Evolutionary conservation across 2,329 filamentous ascomycete genomes (phyloP).

Genomic region (Zymoseptoria passerinii): DNA sequence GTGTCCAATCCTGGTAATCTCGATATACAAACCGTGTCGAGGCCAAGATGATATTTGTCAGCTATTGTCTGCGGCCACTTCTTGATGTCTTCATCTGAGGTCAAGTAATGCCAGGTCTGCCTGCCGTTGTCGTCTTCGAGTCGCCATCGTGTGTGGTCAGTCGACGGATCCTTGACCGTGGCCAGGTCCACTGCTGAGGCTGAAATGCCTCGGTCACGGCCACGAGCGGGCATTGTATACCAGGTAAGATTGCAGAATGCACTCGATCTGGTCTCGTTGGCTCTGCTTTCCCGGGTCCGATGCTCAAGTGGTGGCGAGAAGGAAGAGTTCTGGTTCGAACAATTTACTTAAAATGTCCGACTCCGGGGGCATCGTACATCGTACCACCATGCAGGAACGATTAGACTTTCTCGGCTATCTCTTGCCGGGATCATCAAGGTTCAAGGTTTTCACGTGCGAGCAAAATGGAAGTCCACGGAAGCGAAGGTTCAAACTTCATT

Average conservation of each 20-base stretch:
- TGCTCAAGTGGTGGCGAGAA: background rate
- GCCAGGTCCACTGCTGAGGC: background rate
- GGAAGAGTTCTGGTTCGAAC: background rate
- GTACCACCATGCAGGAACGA: constrained; percentile 6
- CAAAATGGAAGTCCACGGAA: background rate
- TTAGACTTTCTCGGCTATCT: background rate
- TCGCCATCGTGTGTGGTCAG: constrained; percentile 77
- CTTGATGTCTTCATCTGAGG: constrained; percentile 59
- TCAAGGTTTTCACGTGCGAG: constrained; percentile 1
- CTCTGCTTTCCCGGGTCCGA: background rate
- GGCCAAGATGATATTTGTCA: constrained; percentile 81
- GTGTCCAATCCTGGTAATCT: background rate
- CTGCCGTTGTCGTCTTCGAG: constrained; percentile 72
- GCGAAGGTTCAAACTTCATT: background rate
- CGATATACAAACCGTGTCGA: constrained; percentile 58
- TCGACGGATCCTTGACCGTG: constrained; percentile 33
- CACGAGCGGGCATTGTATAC: background rate
- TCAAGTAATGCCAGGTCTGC: constrained; percentile 90
- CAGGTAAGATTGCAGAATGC: background rate
- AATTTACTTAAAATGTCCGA: background rate
- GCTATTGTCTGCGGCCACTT: constrained; percentile 78
- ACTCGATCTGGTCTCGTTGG: background rate
- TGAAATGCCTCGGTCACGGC: background rate
- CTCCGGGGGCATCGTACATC: background rate
- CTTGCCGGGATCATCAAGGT: constrained; percentile 1